Evolutionary conservation across 2,329 filamentous ascomycete species (phyloP).

Genomic region (Cladosporium sp.): DNA sequence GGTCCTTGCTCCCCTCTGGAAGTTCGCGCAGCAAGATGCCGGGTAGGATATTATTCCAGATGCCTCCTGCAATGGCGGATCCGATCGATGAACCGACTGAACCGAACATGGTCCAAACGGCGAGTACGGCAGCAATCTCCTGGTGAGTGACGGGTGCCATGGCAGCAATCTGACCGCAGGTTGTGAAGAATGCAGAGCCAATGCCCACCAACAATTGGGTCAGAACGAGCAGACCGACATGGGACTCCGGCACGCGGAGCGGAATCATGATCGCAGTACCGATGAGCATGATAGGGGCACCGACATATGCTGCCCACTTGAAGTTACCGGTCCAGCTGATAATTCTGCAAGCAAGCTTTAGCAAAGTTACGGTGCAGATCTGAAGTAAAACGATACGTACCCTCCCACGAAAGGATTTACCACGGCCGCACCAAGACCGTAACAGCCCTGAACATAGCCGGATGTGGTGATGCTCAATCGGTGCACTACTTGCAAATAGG

Average conservation of each 20-base stretch:
- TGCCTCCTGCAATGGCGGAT: constrained; percentile 28
- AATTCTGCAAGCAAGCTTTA: neutral
- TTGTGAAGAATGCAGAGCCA: constrained; percentile 53
- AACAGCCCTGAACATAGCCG: constrained; percentile 22
- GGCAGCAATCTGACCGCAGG: constrained; percentile 55
- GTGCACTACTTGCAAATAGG: constrained; percentile 39
- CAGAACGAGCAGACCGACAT: constrained; percentile 50
- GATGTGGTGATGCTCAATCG: constrained; percentile 24
- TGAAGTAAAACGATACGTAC: constrained; percentile 29
- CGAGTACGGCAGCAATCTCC: constrained; percentile 22
- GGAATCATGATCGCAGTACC: constrained; percentile 32
- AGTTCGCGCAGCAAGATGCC: constrained; percentile 15
- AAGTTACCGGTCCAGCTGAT: neutral
- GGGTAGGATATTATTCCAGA: constrained; percentile 24
- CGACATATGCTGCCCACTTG: constrained; percentile 20
- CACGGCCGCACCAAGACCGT: neutral
- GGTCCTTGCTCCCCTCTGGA: constrained; percentile 7
- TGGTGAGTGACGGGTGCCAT: constrained; percentile 45
- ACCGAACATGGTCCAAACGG: constrained; percentile 19
- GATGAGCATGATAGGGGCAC: constrained; percentile 32
- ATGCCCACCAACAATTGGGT: constrained; percentile 56
- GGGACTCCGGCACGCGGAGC: constrained; percentile 33
- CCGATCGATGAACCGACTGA: constrained; percentile 50
- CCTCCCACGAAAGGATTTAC: constrained; percentile 39
- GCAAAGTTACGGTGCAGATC: neutral